These are phyloP conservation scores for Fusarium sp. DNA, from an alignment of 2,329 filamentous ascomycete species.

Conservation along the genomic window DNA sequence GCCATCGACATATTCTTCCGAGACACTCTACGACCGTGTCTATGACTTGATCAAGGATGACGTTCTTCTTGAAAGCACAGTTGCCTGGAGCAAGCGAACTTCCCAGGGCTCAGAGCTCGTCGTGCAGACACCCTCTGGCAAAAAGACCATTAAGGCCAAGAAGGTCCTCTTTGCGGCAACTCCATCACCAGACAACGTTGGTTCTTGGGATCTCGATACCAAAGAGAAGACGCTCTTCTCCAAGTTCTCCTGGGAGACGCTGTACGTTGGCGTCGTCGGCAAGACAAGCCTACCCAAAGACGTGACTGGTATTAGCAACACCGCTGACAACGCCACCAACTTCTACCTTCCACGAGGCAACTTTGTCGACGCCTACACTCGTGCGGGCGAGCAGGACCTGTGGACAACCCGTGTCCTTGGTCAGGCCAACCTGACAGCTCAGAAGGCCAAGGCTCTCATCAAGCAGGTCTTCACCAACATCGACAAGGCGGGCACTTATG, in stretches of 20 bases:
- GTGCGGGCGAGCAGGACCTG: background rate
- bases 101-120: background rate
- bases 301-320: conserved; percentile 14
- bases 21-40: conserved; percentile 21
- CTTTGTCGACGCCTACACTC: conserved; percentile 18
- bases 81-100: conserved; percentile 2
- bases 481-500: conserved; percentile 10
- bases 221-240: conserved; percentile 39
- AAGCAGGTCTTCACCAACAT: background rate
- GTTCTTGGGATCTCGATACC: conserved; percentile 40
- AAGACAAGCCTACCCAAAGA: conserved; percentile 21
- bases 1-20: conserved; percentile 7
- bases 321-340: conserved; percentile 3
- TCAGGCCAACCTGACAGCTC: background rate
- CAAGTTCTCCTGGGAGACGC: conserved; percentile 37
- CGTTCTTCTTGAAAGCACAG: conserved; percentile 20
- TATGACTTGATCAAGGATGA: conserved; percentile 6
- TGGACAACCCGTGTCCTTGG: conserved; percentile 26
- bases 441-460: background rate
- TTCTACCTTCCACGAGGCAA: conserved; percentile 12
- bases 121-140: conserved; percentile 20
- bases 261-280: conserved; percentile 37
- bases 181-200: conserved; percentile 38
- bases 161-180: conserved; percentile 45
- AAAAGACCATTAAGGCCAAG: conserved; percentile 29